A percentile compares a stretch with the other conserved stretches of the same genome.
phyloP scores from a whole-genome alignment of 768 basidiomycete species.

The Mycena belliarum region DNA sequence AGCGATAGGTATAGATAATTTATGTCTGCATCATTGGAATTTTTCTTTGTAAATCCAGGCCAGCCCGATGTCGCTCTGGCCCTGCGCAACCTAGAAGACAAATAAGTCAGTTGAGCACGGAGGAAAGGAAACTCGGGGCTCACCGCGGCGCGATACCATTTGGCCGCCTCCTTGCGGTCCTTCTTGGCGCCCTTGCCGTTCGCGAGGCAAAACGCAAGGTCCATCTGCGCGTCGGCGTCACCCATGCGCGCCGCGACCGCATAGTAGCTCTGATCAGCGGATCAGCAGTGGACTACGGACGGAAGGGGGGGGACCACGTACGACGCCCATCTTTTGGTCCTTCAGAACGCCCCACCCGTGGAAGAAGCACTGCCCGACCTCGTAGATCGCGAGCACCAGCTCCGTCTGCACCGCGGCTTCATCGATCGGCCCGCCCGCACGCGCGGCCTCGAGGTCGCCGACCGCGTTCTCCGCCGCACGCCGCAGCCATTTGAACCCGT shows the following conservation, averaged over 20 bases:
- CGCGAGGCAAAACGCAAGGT: slow-evolving; percentile 81
- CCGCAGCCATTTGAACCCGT: slow-evolving; percentile 80
- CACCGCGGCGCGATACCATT: slow-evolving; percentile 89
- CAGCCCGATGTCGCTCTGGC: slow-evolving; percentile 78
- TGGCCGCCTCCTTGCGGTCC: slow-evolving; percentile 81
- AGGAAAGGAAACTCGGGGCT: slow-evolving; percentile 23
- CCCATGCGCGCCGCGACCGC: slow-evolving; percentile 80
- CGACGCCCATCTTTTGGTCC: slow-evolving; percentile 89
- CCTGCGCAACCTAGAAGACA: slow-evolving; percentile 50
- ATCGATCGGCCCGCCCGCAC: slow-evolving; percentile 49
- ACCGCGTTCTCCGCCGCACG: slow-evolving; percentile 83
- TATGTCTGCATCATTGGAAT: slow-evolving; percentile 42
- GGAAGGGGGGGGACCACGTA: slow-evolving; percentile 37
- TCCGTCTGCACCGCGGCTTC: slow-evolving; percentile 66
- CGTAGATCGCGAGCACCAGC: slow-evolving; percentile 86
- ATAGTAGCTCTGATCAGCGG: slow-evolving; percentile 89
- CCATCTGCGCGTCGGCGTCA: slow-evolving; percentile 84
- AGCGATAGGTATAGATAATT: background rate
- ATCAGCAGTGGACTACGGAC: no score
- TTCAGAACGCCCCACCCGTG: slow-evolving; percentile 89
- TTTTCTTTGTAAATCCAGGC: slow-evolving; percentile 95
- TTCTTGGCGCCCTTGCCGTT: slow-evolving; percentile 91
- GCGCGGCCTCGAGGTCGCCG: slow-evolving; percentile 67
- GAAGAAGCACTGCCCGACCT: slow-evolving; percentile 91
- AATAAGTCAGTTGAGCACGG: background rate